Base-by-base conservation (phyloP, 2,329 filamentous ascomycete species). In the Aureobasidium pullulans region DNA sequence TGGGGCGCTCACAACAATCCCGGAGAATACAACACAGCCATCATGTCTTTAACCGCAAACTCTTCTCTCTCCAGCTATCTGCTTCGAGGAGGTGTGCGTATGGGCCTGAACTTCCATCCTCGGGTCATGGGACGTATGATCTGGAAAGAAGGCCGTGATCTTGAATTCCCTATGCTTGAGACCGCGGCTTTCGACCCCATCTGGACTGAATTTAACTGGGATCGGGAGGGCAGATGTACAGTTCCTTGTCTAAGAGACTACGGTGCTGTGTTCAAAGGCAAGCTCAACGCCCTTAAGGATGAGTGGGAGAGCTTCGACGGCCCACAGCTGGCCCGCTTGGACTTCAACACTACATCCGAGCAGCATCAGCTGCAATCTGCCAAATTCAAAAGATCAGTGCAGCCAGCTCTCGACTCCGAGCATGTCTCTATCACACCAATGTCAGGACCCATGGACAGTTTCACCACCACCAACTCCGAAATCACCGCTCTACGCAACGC, bases 31-130 rank as follows among this genome's bases (percentile, higher is more conserved):
- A 82, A 82, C 68, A 82, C 80, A 0, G 80, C 80, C 39, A 77
- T 82, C 63, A 80, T 82, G 75, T 80, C 79, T 2, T 71, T 82
- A 28, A 76, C 78, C 1, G 79, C 80, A n/a, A 82, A 82, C 64
- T 80, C 77, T 0, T 79, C 77, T 1, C 71, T 82, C 1, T 81
- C 79, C 0, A 80, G 79, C 0, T 82, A 83, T 62, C 72, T 83
- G 1, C 71, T 83, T 19, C 77, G 79, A 42, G 80, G 80, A 36
- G 80, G 79, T 34, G 79, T 82, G 9, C 72, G 80, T 50, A 83
- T 83, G 80, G 80, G 80, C 2, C 73, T 82, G 61, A 82, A 82
- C 62, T 83, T 82, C 67, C 80, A 83, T 60, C 80, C 80, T 1
- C 73, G 78, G 16, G 76, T 82, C 5, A 74, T 83, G 28, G 80